A percentile compares a stretch with the other conserved stretches of the same genome.
Conservation (phyloP, 2,329 filamentous ascomycete species). For the Xylariales sp. region DNA sequence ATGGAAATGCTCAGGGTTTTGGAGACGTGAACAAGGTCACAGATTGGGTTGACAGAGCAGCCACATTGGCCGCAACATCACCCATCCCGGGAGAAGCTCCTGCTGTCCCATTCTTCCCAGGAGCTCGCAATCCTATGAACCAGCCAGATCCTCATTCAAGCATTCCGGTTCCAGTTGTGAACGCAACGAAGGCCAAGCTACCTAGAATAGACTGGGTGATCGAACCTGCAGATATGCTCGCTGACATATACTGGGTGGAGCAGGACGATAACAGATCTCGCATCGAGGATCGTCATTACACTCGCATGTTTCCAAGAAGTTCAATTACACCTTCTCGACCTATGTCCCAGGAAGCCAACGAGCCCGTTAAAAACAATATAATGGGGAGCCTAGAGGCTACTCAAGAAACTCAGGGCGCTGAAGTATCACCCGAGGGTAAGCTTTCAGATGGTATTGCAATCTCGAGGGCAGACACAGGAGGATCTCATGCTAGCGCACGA, state of each 20-base stretch:
- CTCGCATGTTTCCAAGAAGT: conserved; percentile 59
- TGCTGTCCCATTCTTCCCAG: conserved; percentile 40
- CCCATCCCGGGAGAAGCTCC: conserved; percentile 27
- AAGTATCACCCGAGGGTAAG: conserved; percentile 1
- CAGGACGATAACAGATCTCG: conserved; percentile 73
- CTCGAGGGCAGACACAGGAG: conserved; percentile 31
- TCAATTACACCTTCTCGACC: conserved; percentile 8
- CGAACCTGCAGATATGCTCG: conserved; percentile 78
- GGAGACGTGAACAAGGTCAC: conserved; percentile 66
- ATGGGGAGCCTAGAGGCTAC: not conserved
- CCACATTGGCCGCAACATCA: conserved; percentile 37
- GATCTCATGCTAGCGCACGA: conserved; percentile 47
- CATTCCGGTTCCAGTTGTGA: conserved; percentile 34
- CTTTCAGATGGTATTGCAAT: conserved; percentile 9
- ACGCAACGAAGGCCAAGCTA: conserved; percentile 58
- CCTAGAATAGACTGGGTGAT: conserved; percentile 82
- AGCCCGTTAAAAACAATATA: conserved; percentile 9
- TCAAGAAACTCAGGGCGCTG: conserved; percentile 1
- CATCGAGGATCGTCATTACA: conserved; percentile 75
- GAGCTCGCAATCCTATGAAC: conserved; percentile 38
- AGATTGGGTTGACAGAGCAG: conserved; percentile 71
- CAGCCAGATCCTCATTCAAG: conserved; percentile 34
- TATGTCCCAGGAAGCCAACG: conserved; percentile 11
- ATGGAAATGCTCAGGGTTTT: conserved; percentile 74
- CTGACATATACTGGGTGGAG: conserved; percentile 88